These are phyloP conservation scores for Boletus coccyginus DNA, from an alignment of 768 basidiomycete species.

Conservation along the genomic window DNA sequence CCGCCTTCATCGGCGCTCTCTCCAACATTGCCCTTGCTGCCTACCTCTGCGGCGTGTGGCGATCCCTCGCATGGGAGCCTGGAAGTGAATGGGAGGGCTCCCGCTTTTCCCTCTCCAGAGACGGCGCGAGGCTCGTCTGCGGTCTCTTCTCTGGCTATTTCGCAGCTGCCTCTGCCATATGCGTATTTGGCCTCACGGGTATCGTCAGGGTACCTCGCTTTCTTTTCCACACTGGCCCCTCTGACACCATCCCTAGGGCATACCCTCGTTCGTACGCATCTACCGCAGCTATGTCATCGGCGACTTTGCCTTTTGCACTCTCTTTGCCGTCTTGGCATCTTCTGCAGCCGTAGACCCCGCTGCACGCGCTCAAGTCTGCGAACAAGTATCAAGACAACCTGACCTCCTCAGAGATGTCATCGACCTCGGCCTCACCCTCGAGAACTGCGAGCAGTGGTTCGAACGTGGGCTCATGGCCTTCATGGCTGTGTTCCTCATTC, in stretches of 20 bases:
- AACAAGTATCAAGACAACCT: slow-evolving; percentile 71
- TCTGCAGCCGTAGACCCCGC: slow-evolving; percentile 57
- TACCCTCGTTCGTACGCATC: slow-evolving; percentile 65
- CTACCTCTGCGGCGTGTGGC: slow-evolving; percentile 43
- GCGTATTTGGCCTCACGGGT: slow-evolving; percentile 64
- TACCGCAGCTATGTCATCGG: slow-evolving; percentile 82
- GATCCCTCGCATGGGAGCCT: slow-evolving; percentile 44
- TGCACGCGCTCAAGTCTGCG: slow-evolving; percentile 62
- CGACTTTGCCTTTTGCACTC: slow-evolving; percentile 68
- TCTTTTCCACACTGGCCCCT: background rate
- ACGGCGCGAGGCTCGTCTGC: slow-evolving; percentile 51
- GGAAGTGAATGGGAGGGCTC: slow-evolving; percentile 51
- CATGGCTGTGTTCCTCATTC: slow-evolving; percentile 55
- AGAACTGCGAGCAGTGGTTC: slow-evolving; percentile 81
- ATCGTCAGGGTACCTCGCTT: slow-evolving; percentile 54
- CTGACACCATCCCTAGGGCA: slow-evolving; percentile 42
- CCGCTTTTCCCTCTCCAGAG: slow-evolving; percentile 37
- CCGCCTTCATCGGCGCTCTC: slow-evolving; percentile 39
- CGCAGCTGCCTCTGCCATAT: slow-evolving; percentile 59
- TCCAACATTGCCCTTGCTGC: slow-evolving; percentile 40
- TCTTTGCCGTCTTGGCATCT: slow-evolving; percentile 53
- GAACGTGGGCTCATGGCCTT: slow-evolving; percentile 61
- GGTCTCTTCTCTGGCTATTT: slow-evolving; percentile 67
- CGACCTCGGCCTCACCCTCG: slow-evolving; percentile 70
- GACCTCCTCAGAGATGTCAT: slow-evolving; percentile 69